Conservation (phyloP, 164 flowering plant species). For the Litsea cubeba region DNA sequence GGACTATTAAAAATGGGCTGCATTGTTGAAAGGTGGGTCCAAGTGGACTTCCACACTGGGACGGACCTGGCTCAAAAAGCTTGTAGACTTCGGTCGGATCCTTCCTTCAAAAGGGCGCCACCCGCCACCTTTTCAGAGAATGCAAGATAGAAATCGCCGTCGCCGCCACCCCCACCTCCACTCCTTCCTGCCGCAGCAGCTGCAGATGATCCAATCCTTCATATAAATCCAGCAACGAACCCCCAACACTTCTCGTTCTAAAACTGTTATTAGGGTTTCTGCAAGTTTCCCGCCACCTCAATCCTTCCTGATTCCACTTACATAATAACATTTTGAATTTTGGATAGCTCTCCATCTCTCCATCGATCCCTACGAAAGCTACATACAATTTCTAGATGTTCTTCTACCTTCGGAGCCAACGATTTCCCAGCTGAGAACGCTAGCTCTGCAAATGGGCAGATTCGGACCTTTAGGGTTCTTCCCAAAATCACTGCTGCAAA, state of each 20-base stretch:
- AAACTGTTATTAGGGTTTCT: background rate
- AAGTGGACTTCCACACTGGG: no score
- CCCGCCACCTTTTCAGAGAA: background rate
- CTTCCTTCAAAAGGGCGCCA: background rate
- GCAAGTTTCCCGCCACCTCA: background rate
- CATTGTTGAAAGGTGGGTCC: no score
- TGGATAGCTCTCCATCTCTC: no score
- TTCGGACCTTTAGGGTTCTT: conserved; percentile 6
- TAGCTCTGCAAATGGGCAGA: conserved; percentile 9
- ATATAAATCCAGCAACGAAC: background rate
- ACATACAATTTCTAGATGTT: background rate
- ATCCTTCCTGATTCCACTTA: no score
- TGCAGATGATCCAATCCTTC: background rate
- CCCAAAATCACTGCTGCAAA: conserved; percentile 4
- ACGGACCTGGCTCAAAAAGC: no score
- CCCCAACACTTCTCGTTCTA: background rate
- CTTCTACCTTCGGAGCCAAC: background rate
- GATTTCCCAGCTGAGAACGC: background rate
- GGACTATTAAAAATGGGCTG: no score
- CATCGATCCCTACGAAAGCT: no score
- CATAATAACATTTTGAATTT: no score
- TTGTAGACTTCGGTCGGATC: no score
- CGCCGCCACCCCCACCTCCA: background rate
- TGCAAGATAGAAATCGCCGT: background rate
- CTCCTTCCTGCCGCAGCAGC: background rate